Evolutionary conservation across 208 protist genomes (phyloP).

Genomic region (Trypanosoma lewisi): DNA sequence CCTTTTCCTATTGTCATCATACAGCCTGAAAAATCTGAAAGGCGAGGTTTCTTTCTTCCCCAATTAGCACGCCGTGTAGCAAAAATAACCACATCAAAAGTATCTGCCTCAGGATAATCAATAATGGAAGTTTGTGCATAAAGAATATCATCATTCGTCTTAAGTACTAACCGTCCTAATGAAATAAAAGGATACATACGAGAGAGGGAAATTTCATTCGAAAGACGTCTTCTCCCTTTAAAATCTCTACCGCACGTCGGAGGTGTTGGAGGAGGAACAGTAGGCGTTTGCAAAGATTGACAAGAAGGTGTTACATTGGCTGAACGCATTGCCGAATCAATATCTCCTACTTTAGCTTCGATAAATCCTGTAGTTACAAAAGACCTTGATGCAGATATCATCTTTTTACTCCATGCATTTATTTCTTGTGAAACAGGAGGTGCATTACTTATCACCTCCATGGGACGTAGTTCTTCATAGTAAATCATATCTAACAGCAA

Average conservation of each 20-base stretch:
- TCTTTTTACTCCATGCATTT: slow-evolving; percentile 43
- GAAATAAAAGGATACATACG: slow-evolving; percentile 5
- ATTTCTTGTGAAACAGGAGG: slow-evolving; percentile 37
- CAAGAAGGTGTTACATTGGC: slow-evolving; percentile 13
- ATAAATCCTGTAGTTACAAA: slow-evolving; percentile 45
- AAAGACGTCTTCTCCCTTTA: background rate
- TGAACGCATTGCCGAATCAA: slow-evolving; percentile 32
- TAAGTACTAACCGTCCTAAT: slow-evolving; percentile 11
- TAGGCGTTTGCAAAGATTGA: background rate
- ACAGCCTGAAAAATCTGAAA: slow-evolving; percentile 47
- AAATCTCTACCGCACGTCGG: slow-evolving; percentile 9
- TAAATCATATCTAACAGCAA: slow-evolving; percentile 49
- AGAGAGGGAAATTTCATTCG: background rate
- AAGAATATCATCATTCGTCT: slow-evolving; percentile 27
- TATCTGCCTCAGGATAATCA: slow-evolving; percentile 15
- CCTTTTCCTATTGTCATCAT: slow-evolving; percentile 25
- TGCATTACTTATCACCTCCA: slow-evolving; percentile 55
- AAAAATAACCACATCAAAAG: slow-evolving; percentile 29
- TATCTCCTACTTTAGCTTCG: slow-evolving; percentile 51
- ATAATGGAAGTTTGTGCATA: slow-evolving; percentile 18
- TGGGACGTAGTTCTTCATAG: slow-evolving; percentile 29
- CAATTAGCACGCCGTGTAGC: slow-evolving; percentile 37
- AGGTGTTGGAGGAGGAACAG: slow-evolving; percentile 14
- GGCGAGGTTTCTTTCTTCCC: slow-evolving; percentile 19
- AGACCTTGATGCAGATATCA: slow-evolving; percentile 32